Percentiles rank a stretch among this genome's conserved stretches.
Evolutionary conservation across 441 rosid species (phyloP).

Genomic region (Eutrema salsugineum): DNA sequence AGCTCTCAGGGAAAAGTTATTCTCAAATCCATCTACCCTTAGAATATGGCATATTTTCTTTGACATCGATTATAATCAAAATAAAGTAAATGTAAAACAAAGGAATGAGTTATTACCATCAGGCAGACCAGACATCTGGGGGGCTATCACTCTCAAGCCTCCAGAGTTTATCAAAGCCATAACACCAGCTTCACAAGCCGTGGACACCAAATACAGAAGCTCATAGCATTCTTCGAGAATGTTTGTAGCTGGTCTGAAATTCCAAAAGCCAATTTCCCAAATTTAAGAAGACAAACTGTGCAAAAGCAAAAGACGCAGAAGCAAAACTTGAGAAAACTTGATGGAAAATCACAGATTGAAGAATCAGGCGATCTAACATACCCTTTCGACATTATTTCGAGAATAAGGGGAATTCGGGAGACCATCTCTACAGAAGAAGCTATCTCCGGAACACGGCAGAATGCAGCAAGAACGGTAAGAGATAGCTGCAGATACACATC

Average conservation of each 20-base stretch:
- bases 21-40: neutral
- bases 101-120: constrained; percentile 49
- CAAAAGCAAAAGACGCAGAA: neutral
- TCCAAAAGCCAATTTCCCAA: constrained; percentile 20
- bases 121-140: constrained; percentile 52
- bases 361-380: constrained; percentile 23
- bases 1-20: neutral
- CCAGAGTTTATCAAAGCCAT: constrained; percentile 48
- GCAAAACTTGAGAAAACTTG: neutral
- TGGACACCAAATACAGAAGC: constrained; percentile 58
- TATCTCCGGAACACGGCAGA: constrained; percentile 74
- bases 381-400: constrained; percentile 56
- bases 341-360: neutral
- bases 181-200: constrained; percentile 59
- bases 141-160: constrained; percentile 75
- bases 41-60: neutral
- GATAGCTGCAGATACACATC: constrained; percentile 78
- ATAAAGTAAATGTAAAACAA: neutral
- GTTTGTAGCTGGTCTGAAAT: constrained; percentile 41
- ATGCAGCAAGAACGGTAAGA: constrained; percentile 70
- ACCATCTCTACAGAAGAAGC: constrained; percentile 73
- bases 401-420: constrained; percentile 62
- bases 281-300: neutral
- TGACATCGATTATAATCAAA: neutral
- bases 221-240: constrained; percentile 78